Percentiles rank a stretch among this genome's conserved stretches.
Evolutionary conservation across 192 early-diverging fungal species (phyloP).

Genomic region (Allomyces arbusculus): DNA sequence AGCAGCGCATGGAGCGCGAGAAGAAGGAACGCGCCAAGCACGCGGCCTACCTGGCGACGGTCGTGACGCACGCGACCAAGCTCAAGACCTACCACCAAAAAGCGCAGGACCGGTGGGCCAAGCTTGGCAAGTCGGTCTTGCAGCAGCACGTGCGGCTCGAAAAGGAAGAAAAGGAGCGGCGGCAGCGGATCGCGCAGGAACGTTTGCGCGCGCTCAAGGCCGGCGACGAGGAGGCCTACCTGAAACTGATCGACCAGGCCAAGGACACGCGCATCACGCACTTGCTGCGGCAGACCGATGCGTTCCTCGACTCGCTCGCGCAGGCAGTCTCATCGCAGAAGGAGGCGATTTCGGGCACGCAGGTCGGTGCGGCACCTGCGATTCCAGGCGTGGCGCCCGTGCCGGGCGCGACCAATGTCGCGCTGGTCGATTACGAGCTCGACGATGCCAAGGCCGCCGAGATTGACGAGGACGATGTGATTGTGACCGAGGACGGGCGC

Average conservation of each 20-base stretch:
- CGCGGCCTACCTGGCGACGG: conserved; percentile 51
- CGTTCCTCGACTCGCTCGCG: conserved; percentile 62
- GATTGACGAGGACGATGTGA: conserved; percentile 13
- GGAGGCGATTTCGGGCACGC: conserved; percentile 14
- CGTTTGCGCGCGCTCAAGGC: conserved; percentile 89
- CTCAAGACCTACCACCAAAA: conserved; percentile 43
- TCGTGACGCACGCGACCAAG: conserved; percentile 52
- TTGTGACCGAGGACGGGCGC: conserved; percentile 20
- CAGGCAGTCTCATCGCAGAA: conserved; percentile 68
- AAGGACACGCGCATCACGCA: conserved; percentile 93
- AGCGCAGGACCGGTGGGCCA: conserved; percentile 42
- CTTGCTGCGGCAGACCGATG: conserved; percentile 72
- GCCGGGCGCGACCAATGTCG: conserved; percentile 16
- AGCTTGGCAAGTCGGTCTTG: conserved; percentile 55
- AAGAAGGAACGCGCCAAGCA: conserved; percentile 66
- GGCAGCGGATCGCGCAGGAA: conserved; percentile 67
- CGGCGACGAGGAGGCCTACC: conserved; percentile 94
- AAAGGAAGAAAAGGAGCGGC: conserved; percentile 84
- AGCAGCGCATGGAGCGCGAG: conserved; percentile 69
- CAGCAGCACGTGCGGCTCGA: conserved; percentile 61
- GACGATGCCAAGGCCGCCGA: conserved; percentile 23
- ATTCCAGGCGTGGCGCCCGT: conserved; percentile 26
- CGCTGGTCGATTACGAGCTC: conserved; percentile 21
- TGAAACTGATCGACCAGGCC: conserved; percentile 80
- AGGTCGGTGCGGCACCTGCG: conserved; percentile 21